Evolutionary conservation across 306 rosid species (phyloP), one percentile per base, ranked within the genome.

Genomic region (Rosa chinensis): DNA sequence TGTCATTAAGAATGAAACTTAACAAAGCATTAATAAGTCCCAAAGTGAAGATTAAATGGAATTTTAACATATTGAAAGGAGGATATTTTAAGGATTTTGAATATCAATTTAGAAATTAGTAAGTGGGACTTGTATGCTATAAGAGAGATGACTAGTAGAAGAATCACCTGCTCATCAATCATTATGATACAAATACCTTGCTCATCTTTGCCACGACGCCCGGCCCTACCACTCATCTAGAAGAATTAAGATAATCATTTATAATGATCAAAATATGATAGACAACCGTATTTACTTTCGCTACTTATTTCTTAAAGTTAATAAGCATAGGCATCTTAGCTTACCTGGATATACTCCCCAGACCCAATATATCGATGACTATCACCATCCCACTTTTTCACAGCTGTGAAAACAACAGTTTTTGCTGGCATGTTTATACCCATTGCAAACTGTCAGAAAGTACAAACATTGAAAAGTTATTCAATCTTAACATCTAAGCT

Each of bases 181-280:
- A 93, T 93, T 86, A 95, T 90, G 78, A 95, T 91, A 75, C 99
- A 95, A 85, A 93, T 93, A 73, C 98, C 99, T 18, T 95, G 95
- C 64, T 89, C 98, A 89, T 95, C 99, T 85, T 95, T 95, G 83
- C 99, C 99, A 83, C 97, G 98, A 59, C 98, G 98, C 77, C 99
- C 99, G 49, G 99, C 99, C 87, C 99, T 88, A 84, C 99, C 99
- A 82, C 99, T 95, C 99, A 95, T 95, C 99, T 95, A 77, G 18
- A 42, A 49, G 42, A 48, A 43, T 32, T 14, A 32, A 21, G 42
- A 48, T 18, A 42, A 49, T 32, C 2, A n/a, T 58, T 61, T 7
- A 75, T 32, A 49, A 78, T 59, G 17, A 18, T 49, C 32, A 58
- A 58, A 58, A 58, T 58, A 21, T 21, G 64, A 58, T n/a, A 58